Conservation (phyloP, 805 yeast genomes). For the Starmerella cellae region DNA sequence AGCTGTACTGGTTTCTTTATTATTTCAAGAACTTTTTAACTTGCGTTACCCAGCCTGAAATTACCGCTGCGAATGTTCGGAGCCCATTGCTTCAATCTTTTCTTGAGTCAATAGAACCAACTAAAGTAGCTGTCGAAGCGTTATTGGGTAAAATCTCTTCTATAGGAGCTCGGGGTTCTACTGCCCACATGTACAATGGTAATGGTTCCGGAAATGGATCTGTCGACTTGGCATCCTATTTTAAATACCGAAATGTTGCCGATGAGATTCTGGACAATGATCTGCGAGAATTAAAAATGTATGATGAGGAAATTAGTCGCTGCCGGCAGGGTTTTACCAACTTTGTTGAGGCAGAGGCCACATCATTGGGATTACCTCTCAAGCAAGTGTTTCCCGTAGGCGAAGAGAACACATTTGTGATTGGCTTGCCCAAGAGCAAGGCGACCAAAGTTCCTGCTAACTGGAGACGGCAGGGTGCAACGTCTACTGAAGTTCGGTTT, state of each 20-base stretch:
- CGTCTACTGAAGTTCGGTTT: conserved; percentile 52
- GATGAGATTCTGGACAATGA: conserved; percentile 1
- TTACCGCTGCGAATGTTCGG: conserved; percentile 21
- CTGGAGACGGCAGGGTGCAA: conserved; percentile 73
- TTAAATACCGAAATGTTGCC: background rate
- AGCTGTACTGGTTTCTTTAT: conserved; percentile 42
- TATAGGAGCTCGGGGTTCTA: background rate
- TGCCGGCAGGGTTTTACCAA: conserved; percentile 37
- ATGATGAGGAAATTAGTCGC: conserved; percentile 29
- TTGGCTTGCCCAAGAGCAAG: conserved; percentile 58
- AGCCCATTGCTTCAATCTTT: conserved; percentile 31
- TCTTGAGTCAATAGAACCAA: conserved; percentile 30
- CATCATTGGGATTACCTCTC: conserved; percentile 42
- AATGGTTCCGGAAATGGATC: background rate
- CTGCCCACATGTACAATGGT: background rate
- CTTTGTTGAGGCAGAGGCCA: conserved; percentile 40
- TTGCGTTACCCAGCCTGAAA: conserved; percentile 18
- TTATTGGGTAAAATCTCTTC: conserved; percentile 17
- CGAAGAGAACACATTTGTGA: conserved; percentile 45
- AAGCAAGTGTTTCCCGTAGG: conserved; percentile 44
- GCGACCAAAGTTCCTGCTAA: conserved; percentile 48
- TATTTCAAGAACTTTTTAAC: conserved; percentile 30
- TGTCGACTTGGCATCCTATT: conserved; percentile 2
- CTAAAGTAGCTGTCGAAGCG: conserved; percentile 25
- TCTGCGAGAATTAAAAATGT: conserved; percentile 1